Evolutionary conservation across 1,284 basidiomycete genomes (phyloP), one percentile per base, ranked within the genome.

Genomic region (Trichosporon sp.): DNA sequence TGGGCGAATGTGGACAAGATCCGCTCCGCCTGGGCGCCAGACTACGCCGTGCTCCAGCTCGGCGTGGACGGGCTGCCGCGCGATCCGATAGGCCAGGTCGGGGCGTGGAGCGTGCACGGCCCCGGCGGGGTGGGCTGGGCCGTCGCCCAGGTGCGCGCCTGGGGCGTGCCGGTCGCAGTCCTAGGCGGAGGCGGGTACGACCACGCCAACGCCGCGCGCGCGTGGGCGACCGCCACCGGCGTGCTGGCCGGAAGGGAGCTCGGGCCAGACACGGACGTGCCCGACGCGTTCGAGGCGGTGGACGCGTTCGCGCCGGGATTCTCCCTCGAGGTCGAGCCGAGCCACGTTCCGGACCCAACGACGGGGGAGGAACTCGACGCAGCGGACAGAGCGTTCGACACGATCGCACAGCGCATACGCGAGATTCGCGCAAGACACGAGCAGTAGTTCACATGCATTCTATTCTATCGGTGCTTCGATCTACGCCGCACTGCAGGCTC

Each of bases 31-130:
- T 95, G 91, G 80, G 75, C 84, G 1, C 94, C 95, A 0, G 90
- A 95, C 73, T 92, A 88, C 74, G 81, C 94, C 2, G 87, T 96
- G 0, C 78, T 97, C 0, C 93, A 97, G 77, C 92, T 93, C 69
- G 95, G 95, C 1, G 88, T 88, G 0, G 95, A 98, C 73, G 93
- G 90, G 0, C 85, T 98, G 1, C 89, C 92, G 0, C 92, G 90
- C 0, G 95, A 97, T 80, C 90, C 91, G 0, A 88, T 87, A 0
- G 88, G 87, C 0, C 74, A 75, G 68, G 81, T 80, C 47, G 93
- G 91, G 83, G 95, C 94, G 75, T 91, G 93, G 88, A 86, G 86
- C 0, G 80, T 93, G 0, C 86, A 86, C 12, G 86, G 84, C 2
- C 84, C 85, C 53, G 91, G 91, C 0, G 89, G 89, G 0, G 79